A percentile compares a stretch with the other conserved stretches of the same genome.
These are phyloP conservation scores for Fusarium mundagurra DNA, from an alignment of 2,329 filamentous ascomycete species.

Conservation along the genomic window DNA sequence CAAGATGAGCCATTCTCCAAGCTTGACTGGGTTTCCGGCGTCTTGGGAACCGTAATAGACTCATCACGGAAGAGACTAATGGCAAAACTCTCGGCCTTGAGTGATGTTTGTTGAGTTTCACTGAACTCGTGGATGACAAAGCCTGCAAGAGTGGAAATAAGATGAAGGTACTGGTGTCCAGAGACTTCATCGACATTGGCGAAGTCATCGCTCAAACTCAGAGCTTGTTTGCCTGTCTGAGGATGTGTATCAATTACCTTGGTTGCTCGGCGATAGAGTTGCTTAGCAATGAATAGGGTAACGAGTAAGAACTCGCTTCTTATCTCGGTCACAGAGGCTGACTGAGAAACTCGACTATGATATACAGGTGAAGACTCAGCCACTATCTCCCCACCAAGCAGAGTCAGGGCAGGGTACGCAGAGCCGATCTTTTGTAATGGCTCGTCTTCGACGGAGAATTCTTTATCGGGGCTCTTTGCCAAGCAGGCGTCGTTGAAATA, in stretches of 20 bases:
- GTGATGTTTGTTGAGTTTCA: constrained; percentile 48
- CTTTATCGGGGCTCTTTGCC: constrained; percentile 33
- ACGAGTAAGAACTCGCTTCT: constrained; percentile 53
- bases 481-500: constrained; percentile 56
- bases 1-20: constrained; percentile 39
- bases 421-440: constrained; percentile 38
- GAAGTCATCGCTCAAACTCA: constrained; percentile 49
- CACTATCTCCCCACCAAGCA: constrained; percentile 22
- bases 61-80: constrained; percentile 52
- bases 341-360: not conserved
- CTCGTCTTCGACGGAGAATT: constrained; percentile 24
- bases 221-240: constrained; percentile 28
- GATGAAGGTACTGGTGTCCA: constrained; percentile 50
- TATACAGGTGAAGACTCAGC: not conserved
- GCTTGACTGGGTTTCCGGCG: constrained; percentile 12
- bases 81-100: constrained; percentile 48
- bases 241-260: constrained; percentile 38
- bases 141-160: constrained; percentile 49
- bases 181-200: constrained; percentile 37
- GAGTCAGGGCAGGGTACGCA: constrained; percentile 45
- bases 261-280: constrained; percentile 55
- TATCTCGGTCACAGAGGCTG: constrained; percentile 42
- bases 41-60: constrained; percentile 30
- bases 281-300: constrained; percentile 49
- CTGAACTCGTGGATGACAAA: constrained; percentile 51